These are phyloP conservation scores for Sinapis alba DNA, from an alignment of 441 rosid species.

Conservation along the genomic window DNA sequence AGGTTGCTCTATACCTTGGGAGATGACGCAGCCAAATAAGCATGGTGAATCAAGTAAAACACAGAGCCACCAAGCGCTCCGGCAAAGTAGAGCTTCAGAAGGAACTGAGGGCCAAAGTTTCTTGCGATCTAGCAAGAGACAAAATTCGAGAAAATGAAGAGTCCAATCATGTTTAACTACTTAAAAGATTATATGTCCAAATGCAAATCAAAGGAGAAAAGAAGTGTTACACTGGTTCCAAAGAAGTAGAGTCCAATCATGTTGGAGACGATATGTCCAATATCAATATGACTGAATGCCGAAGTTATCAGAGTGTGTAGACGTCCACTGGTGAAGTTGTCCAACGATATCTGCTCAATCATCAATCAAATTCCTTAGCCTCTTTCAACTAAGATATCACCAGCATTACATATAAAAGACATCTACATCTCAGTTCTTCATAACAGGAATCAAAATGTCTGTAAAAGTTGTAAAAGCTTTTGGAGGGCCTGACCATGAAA, in stretches of 20 bases:
- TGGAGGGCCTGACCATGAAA: slow-evolving; percentile 66
- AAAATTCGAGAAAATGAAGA: not conserved
- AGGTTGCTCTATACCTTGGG: slow-evolving; percentile 59
- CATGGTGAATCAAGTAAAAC: slow-evolving; percentile 77
- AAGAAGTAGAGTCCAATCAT: slow-evolving; percentile 98
- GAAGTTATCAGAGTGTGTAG: slow-evolving; percentile 77
- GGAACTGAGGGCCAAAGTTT: slow-evolving; percentile 67
- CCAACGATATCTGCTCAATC: slow-evolving; percentile 74
- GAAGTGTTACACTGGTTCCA: slow-evolving; percentile 70
- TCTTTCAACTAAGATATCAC: not conserved
- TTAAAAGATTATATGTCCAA: no score
- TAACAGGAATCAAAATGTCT: not conserved
- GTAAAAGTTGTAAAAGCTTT: slow-evolving; percentile 9
- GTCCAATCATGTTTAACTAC: no score
- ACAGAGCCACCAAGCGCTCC: slow-evolving; percentile 92
- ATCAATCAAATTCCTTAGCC: not conserved
- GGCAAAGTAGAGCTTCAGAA: slow-evolving; percentile 80
- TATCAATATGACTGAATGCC: slow-evolving; percentile 83
- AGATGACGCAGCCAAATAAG: slow-evolving; percentile 52
- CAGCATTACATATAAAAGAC: slow-evolving; percentile 3
- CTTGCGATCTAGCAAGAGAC: slow-evolving; percentile 63
- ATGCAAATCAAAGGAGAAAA: slow-evolving; percentile 19
- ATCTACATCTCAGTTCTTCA: not conserved
- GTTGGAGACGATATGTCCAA: slow-evolving; percentile 69
- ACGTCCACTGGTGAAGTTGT: slow-evolving; percentile 68